phyloP scores from a whole-genome alignment of 192 early-diverging fungal species.

The Coemansia sp. region DNA sequence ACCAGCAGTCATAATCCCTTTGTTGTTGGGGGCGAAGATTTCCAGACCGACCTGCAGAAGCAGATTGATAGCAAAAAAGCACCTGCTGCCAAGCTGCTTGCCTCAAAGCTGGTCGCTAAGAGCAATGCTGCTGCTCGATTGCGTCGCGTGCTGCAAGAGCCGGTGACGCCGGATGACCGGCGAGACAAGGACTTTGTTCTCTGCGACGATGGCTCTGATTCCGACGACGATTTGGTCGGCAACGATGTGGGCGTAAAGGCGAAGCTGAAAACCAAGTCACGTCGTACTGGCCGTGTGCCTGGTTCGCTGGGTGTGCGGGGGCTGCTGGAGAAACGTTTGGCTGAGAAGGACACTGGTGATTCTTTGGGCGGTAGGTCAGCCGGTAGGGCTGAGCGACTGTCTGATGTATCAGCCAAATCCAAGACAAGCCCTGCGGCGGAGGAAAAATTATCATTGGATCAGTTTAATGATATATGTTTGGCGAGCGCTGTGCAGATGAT shows the following conservation, averaged over 20 bases:
- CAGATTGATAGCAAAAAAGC: constrained; percentile 20
- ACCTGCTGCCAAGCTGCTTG: neutral
- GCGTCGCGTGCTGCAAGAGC: constrained; percentile 19
- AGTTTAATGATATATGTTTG: constrained; percentile 45
- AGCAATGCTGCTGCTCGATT: constrained; percentile 38
- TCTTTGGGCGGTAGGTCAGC: neutral
- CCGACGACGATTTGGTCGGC: neutral
- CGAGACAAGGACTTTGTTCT: constrained; percentile 40
- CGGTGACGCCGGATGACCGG: constrained; percentile 37
- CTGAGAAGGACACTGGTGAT: neutral
- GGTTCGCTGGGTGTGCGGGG: constrained; percentile 41
- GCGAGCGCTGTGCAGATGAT: constrained; percentile 58
- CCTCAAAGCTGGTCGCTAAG: constrained; percentile 29
- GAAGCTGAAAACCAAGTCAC: constrained; percentile 1
- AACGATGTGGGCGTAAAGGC: neutral
- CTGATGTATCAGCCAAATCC: constrained; percentile 9
- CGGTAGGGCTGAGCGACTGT: constrained; percentile 3
- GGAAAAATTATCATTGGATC: constrained; percentile 20
- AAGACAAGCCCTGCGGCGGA: constrained; percentile 13
- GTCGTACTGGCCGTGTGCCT: constrained; percentile 20
- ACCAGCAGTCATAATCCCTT: constrained; percentile 37
- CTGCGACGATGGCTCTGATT: constrained; percentile 2
- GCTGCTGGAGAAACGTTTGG: constrained; percentile 30
- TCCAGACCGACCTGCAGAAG: constrained; percentile 37
- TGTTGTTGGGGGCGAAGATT: constrained; percentile 39